phyloP scores from a whole-genome alignment of 805 yeast genomes.

The Brettanomyces sp. region DNA sequence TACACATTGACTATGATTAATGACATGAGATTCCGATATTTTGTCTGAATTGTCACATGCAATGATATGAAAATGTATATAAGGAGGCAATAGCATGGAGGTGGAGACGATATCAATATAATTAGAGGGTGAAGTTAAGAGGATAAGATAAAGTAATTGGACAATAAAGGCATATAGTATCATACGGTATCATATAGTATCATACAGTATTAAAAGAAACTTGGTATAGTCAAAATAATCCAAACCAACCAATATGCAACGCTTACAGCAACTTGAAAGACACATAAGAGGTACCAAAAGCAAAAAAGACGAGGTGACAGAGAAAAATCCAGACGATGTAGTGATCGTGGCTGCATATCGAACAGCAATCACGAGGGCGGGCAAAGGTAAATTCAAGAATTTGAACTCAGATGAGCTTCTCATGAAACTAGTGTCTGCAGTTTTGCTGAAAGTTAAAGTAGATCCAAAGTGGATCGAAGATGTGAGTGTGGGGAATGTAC shows the following conservation, averaged over 20 bases:
- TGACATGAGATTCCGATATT: too few species aligned
- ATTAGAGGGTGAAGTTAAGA: too few species aligned
- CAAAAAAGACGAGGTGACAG: conserved; percentile 21
- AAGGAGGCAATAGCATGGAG: too few species aligned
- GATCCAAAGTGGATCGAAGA: conserved; percentile 60
- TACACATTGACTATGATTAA: too few species aligned
- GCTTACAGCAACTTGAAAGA: conserved; percentile 7
- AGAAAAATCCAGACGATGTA: conserved; percentile 76
- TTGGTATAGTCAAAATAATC: background rate
- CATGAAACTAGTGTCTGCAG: conserved; percentile 50
- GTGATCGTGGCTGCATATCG: conserved; percentile 87
- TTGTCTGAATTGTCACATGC: too few species aligned
- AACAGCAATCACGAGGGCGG: conserved; percentile 83
- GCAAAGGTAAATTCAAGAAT: conserved; percentile 79
- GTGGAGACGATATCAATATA: too few species aligned
- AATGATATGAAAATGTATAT: too few species aligned
- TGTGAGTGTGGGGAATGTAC: conserved; percentile 83
- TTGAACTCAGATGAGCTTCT: conserved; percentile 74
- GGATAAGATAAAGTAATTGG: too few species aligned
- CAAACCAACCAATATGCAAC: conserved; percentile 6
- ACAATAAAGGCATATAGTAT: too few species aligned
- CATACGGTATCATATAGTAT: too few species aligned
- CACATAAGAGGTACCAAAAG: conserved; percentile 3
- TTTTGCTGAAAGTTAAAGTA: conserved; percentile 45
- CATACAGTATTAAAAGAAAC: too few species aligned